Percentiles rank a stretch among this genome's conserved stretches.
Evolutionary conservation across 176 grass and related monocot species (phyloP).

Genomic region (Triticum dicoccoides): DNA sequence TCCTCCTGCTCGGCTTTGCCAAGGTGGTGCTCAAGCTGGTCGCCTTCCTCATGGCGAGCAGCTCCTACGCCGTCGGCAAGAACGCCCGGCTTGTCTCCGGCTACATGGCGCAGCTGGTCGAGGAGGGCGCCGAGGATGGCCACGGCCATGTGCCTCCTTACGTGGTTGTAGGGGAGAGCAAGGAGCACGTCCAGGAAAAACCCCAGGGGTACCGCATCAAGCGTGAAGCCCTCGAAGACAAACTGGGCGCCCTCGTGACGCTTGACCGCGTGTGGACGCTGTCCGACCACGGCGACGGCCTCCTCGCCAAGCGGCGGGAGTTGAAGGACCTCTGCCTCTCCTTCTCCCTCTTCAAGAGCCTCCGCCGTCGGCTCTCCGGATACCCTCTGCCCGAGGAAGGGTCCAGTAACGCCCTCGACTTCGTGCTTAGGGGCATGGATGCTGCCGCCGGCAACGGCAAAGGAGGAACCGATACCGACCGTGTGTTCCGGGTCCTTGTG

Average conservation of each 20-base stretch:
- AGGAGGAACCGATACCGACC: neutral
- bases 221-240: neutral
- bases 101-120: conserved; percentile 38
- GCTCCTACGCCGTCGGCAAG: conserved; percentile 19
- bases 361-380: neutral
- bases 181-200: neutral
- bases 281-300: neutral
- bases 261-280: conserved; percentile 26
- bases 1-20: conserved; percentile 4
- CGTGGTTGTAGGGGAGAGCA: conserved; percentile 24
- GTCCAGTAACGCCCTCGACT: conserved; percentile 11
- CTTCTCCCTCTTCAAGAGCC: conserved; percentile 31
- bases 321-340: conserved; percentile 39
- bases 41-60: neutral
- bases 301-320: neutral
- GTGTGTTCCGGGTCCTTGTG: conserved; percentile 25
- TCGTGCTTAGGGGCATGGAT: conserved; percentile 40
- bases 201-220: conserved; percentile 11
- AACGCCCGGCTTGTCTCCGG: conserved; percentile 33
- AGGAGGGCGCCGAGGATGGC: neutral
- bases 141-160: conserved; percentile 9
- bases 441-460: neutral
- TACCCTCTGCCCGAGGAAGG: conserved; percentile 20
- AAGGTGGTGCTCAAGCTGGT: conserved; percentile 13
- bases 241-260: neutral